These are phyloP conservation scores for Lycium ferocissimum DNA, from an alignment of 257 asterid species.

Conservation along the genomic window DNA sequence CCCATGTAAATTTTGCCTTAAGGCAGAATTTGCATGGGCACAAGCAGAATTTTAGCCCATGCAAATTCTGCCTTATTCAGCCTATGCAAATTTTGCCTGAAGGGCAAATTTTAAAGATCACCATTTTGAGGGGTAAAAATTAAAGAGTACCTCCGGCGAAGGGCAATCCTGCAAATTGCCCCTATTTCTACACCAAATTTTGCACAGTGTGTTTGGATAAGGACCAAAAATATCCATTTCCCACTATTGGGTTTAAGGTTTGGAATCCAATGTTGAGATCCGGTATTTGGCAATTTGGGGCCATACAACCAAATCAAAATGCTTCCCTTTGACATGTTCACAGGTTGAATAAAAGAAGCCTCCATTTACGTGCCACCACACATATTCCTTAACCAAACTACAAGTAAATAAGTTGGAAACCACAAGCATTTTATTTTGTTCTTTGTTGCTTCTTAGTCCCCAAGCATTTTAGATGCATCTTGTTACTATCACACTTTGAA, in stretches of 20 bases:
- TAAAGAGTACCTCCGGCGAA: too few species aligned
- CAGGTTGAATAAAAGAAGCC: background rate
- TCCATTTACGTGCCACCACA: background rate
- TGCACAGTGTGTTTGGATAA: background rate
- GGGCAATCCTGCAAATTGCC: too few species aligned
- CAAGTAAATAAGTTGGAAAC: conserved; percentile 5
- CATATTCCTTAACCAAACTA: conserved; percentile 17
- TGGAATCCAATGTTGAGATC: background rate
- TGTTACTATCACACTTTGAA: background rate
- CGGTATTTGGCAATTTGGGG: background rate
- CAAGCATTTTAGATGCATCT: background rate
- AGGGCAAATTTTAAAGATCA: too few species aligned
- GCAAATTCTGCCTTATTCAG: too few species aligned
- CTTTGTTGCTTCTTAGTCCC: conserved; percentile 18
- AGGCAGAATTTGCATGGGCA: too few species aligned
- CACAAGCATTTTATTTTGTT: background rate
- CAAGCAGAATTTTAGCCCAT: too few species aligned
- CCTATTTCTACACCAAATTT: too few species aligned
- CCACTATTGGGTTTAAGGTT: background rate
- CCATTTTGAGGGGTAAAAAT: too few species aligned
- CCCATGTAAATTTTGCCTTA: too few species aligned
- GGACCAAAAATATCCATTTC: background rate
- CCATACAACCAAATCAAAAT: background rate
- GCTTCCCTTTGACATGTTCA: conserved; percentile 8
- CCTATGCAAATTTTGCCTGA: too few species aligned